Base-by-base conservation (phyloP, 805 yeast genomes). In the Candida nemodendra region DNA sequence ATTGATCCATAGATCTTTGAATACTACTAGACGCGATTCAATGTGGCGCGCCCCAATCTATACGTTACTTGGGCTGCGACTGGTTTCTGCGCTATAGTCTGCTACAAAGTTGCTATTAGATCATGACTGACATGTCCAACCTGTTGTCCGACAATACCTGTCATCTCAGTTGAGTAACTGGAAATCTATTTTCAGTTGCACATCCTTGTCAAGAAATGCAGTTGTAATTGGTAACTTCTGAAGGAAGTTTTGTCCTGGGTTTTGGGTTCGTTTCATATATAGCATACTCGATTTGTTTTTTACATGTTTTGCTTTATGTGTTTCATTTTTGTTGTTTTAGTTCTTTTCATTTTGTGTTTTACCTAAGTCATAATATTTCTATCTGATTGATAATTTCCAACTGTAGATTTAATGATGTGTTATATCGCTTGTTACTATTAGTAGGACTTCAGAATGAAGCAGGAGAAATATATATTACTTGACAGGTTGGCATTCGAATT, bases 21-120 rank as follows among this genome's bases (percentile, higher is more conserved):
- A 16, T 30, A 18, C 27, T 14, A 19, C 13, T 13, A 30, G 57
- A 50, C 59, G 59, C 59, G 57, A 54, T 41, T 39, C 53, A 52
- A 26, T 43, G 59, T 54, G 59, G 59, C 59, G 59, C 59, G 54
- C 49, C 35, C 36, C 44, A 23, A 27, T 26, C 27, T 36, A 27
- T 25, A 8, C n/a, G 6, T 23, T 35, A 16, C 18, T 23, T 21
- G 34, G 36, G 44, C 47, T 43, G 56, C 56, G 56, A 51, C 56
- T 51, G 56, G 54, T 42, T 39, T 51, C 54, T 40, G 56, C 54
- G 53, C 50, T 44, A 36, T 39, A 34, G 26, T 18, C 11, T n/a
- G n/a, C n/a, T n/a, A n/a, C n/a, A n/a, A n/a, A n/a, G n/a, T n/a
- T n/a, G n/a, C n/a, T n/a, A n/a, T n/a, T n/a, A n/a, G n/a, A n/a